Base-by-base conservation (phyloP, 345 rosid species). In the Corchorus olitorius region DNA sequence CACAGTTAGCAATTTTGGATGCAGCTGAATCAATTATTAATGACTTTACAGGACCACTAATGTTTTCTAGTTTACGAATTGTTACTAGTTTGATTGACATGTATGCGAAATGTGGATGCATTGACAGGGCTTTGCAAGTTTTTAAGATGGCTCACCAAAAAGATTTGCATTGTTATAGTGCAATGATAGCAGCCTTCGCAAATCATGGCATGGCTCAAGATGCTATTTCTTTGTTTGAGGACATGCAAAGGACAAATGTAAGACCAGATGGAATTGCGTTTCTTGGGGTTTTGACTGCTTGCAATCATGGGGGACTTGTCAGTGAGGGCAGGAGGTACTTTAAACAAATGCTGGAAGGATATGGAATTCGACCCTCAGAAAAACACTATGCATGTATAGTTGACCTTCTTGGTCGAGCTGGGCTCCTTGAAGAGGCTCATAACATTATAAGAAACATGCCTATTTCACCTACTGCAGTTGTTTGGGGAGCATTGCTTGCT, bases 401-500 rank as follows among this genome's bases (percentile, higher is more conserved):
- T 56, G 80, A 85, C 63, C 83, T 80, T 73, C 85, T 82, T 63
- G 77, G 85, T 58, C 83, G 80, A 67, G 82, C 79, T 35, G 82
- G 79, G 53, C 61, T 74, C 34, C 82, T 85, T 67, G 74, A 80
- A 59, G 85, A 80, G 63, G 85, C 85, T 33, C 55, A 77, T 60
- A 33, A 76, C 12, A 58, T 82, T 73, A 66, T 85, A 61, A 56
- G 62, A 48, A 72, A 73, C 49, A 75, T 55, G 80, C 63, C 84
- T 16, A 65, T 80, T 41, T 54, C 45, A 13, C 81, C 82, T 49
- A 61, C 20, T 50, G 76, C 84, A 41, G 54, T 63, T 43, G 55
- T 78, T 46, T 76, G 83, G 83, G 86, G 86, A 55, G 83, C 86
- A 14, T 52, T 83, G 69, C 86, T 80, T 60, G 81, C 83, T 13